Evolutionary conservation across 352 stramenopile species (phyloP), one percentile per base, ranked within the genome.

Genomic region (Pythium chondricola): DNA sequence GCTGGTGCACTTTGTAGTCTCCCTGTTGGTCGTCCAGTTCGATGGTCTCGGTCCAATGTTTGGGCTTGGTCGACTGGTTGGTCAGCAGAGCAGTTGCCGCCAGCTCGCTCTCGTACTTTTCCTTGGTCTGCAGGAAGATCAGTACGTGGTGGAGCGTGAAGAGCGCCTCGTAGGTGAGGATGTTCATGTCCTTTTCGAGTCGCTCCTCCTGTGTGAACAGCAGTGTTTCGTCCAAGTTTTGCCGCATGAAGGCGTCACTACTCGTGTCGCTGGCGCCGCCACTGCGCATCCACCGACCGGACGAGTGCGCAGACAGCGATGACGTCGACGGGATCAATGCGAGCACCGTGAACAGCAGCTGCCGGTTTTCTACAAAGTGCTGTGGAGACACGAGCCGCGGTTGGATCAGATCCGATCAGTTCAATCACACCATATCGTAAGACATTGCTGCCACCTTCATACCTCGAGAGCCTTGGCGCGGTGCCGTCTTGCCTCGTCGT

Each of bases 111-210:
- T 64, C 56, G 27, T 58, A 20, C n/a, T 30, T 49, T 27, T 65
- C 57, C 22, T 60, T 59, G 0, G 36, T 56, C 21, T 65, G 51
- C 36, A 89, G 53, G 24, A 74, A 74, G 25, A 83, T 58, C n/a
- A 82, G 33, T 25, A 85, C 63, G 38, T 83, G 67, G 40, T 89
- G 69, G 16, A 85, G 51, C 16, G 73, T 83, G 31, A 84, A 67
- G 20, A 87, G 58, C 32, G 73, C 67, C 43, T 89, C 78, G 43
- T 85, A 85, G 33, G 70, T 76, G 6, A 87, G 61, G 14, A 81
- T 69, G 33, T 68, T 85, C 61, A 89, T 85, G 18, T 86, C 64
- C 24, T 71, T 83, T 30, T 84, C 71, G 1, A 87, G 59, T n/a
- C 67, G 63, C 21, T 72, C 73, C 20, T 89, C 78, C 31, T 83